Percentiles rank a stretch among this genome's conserved stretches.
These are phyloP conservation scores for Eutrema japonicum DNA, from an alignment of 345 rosid species.

Conservation along the genomic window DNA sequence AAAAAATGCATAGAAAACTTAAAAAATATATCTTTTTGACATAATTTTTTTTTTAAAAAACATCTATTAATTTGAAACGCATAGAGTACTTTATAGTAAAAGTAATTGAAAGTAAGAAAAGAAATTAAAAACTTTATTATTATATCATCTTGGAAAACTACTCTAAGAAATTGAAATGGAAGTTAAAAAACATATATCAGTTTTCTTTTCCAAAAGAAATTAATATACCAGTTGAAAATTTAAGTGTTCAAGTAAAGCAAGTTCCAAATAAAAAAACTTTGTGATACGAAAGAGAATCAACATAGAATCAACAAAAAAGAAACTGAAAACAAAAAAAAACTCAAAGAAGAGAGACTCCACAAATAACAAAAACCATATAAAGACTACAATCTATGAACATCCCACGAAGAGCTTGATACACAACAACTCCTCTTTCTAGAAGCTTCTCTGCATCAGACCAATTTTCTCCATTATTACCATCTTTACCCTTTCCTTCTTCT, in stretches of 20 bases:
- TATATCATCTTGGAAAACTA: neutral
- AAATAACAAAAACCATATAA: constrained; percentile 63
- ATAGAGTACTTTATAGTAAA: no score
- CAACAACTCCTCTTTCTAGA: constrained; percentile 73
- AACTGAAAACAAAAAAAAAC: neutral
- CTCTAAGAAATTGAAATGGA: neutral
- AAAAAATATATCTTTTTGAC: no score
- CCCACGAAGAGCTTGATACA: constrained; percentile 63
- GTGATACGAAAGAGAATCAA: neutral
- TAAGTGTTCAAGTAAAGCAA: neutral
- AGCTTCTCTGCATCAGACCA: constrained; percentile 67
- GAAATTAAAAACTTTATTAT: neutral
- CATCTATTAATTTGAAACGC: no score
- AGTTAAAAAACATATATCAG: neutral
- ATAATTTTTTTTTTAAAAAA: no score
- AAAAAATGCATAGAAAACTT: no score
- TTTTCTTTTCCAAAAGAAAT: no score
- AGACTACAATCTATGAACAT: constrained; percentile 77
- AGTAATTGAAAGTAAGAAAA: no score
- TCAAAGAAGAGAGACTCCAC: constrained; percentile 44
- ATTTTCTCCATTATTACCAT: constrained; percentile 34
- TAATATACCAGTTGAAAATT: neutral
- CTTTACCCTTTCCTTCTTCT: constrained; percentile 40
- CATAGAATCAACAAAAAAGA: neutral
- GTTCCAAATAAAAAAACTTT: neutral